Conservation (phyloP, 78 protist genomes). For the Pelomyxa schiedti region DNA sequence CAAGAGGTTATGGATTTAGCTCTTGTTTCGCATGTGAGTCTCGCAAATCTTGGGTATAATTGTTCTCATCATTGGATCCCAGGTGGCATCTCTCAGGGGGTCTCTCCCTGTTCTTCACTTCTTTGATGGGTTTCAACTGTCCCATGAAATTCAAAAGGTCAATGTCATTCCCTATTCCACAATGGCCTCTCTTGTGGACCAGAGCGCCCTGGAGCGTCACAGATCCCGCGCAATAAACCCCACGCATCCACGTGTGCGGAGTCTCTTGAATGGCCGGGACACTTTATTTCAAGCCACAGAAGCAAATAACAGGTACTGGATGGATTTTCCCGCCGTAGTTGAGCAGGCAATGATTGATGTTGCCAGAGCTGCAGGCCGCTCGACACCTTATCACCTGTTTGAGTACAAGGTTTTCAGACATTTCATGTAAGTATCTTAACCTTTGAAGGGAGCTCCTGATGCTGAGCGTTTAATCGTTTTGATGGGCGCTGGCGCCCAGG, state of each 20-base stretch:
- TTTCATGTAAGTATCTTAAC: too few relatives aligned
- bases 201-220: slow-evolving; percentile 6
- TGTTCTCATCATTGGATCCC: slow-evolving; percentile 49
- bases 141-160: slow-evolving; percentile 45
- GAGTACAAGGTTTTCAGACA: not conserved
- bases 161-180: slow-evolving; percentile 5
- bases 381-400: too few relatives aligned
- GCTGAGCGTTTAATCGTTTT: slow-evolving; percentile 51
- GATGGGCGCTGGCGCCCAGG: slow-evolving; percentile 38
- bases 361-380: slow-evolving; percentile 34
- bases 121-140: slow-evolving; percentile 60
- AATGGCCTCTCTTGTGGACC: slow-evolving; percentile 8
- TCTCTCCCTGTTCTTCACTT: slow-evolving; percentile 58
- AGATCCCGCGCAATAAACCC: slow-evolving; percentile 43
- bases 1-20: slow-evolving; percentile 28
- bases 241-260: slow-evolving; percentile 15
- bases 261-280: slow-evolving; percentile 25
- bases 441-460: slow-evolving; percentile 22
- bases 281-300: slow-evolving; percentile 26
- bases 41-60: too few relatives aligned
- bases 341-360: slow-evolving; percentile 31
- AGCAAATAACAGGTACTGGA: slow-evolving; percentile 25
- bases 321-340: slow-evolving; percentile 21
- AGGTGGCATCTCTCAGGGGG: slow-evolving; percentile 25
- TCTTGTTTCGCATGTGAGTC: not conserved